Evolutionary conservation across 768 basidiomycete genomes (phyloP), one percentile per base, ranked within the genome.

Genomic region (Suillus tomentosus): DNA sequence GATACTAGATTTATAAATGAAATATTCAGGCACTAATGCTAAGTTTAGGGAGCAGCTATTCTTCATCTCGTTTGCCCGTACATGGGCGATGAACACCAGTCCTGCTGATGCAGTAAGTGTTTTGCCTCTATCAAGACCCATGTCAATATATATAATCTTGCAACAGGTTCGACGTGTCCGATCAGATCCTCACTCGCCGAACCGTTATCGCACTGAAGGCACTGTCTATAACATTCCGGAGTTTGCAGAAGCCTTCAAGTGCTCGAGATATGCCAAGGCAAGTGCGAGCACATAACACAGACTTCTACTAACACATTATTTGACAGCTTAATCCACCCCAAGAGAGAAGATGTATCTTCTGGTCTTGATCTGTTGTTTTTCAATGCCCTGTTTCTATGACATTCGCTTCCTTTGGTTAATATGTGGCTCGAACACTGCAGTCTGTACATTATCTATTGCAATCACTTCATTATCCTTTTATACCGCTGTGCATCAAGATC

Each of bases 121-220:
- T 45, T 31, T 55, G 51, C 36, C 43, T 36, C 53, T 55, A 27
- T 39, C 66, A 37, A 62, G 42, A 15, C 42, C 55, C 61, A 14
- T 53, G 11, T 19, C 58, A 17, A 55, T 17, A n/a, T 50, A 55
- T 17, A n/a, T 50, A 24, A 48, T 34, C 24, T 51, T 8, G 14
- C 13, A 24, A 27, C 68, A 91, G 87, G 82, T 94, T 39, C 88
- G 87, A 69, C 87, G 89, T 36, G 85, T 96, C 57, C 86, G 92
- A 54, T 89, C 92, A 2, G 94, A 97, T 71, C 93, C 95, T 19
- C 95, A 96, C 72, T 93, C 94, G 9, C 95, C 95, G 1, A 82
- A 81, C 66, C 81, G 84, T 37, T 95, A 83, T 79, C 86, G 95
- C 50, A 88, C 92, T 10, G 89, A 93, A 55, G 96, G 96, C 3